Evolutionary conservation across 768 basidiomycete species (phyloP), one percentile per base, ranked within the genome.

Genomic region (Lactifluus echinatus): DNA sequence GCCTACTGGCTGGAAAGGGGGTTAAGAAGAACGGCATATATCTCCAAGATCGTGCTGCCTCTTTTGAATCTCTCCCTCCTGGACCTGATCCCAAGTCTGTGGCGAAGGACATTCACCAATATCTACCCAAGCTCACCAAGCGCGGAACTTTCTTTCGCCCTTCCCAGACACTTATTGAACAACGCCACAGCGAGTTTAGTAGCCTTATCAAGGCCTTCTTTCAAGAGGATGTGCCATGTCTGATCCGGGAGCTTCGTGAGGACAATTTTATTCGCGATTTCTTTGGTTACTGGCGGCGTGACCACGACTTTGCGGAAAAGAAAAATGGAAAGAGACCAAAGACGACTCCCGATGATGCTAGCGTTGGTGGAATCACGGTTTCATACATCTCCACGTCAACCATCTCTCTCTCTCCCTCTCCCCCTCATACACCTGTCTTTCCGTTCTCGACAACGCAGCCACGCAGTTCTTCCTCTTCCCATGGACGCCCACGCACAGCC

Each of bases 51-150:
- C 74, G 76, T 55, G 89, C 89, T 2, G 83, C 89, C 1, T 91
- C 89, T 14, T 92, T 85, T 75, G 89, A 91, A 51, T 90, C 88
- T 1, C 76, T 92, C 19, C 89, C 89, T 12, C 85, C 86, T 7
- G 89, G 88, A 8, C 89, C 89, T n/a, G 78, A 88, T 64, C 87
- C 87, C 5, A 79, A 78, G 47, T 82, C 83, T 14, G 78, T 91
- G 42, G 81, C 82, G n/a, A 78, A 74, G 50, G 79, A 87, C 57
- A 76, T 90, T 40, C 87, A 89, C 64, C 63, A 77, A 5, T 70
- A 81, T 64, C 66, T 92, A 2, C 89, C 89, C 19, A 75, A 74
- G 53, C 75, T 92, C 39, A 79, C 81, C 2, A 87, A 84, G 70
- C 87, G 84, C 65, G 84, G 80, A 3, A 82, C 82, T 0, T 63